A percentile compares a stretch with the other conserved stretches of the same genome.
These are phyloP conservation scores for Claviceps sp. DNA, from an alignment of 2,329 filamentous ascomycete genomes.

Conservation along the genomic window DNA sequence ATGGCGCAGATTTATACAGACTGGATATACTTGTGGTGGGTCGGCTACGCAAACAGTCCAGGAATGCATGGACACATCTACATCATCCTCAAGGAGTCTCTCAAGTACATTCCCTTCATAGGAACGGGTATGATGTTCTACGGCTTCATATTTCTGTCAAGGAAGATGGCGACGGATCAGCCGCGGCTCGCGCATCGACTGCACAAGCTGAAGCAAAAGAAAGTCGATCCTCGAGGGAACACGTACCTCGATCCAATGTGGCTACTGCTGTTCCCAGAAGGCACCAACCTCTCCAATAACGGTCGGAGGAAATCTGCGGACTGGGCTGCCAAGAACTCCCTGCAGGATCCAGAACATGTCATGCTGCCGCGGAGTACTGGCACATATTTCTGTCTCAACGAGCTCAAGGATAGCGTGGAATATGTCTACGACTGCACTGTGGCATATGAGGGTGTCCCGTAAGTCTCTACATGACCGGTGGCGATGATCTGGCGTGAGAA, in stretches of 20 bases:
- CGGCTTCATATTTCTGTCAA: constrained; percentile 83
- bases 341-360: constrained; percentile 60
- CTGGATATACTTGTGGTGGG: constrained; percentile 91
- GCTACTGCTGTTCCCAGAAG: constrained; percentile 78
- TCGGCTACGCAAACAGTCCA: constrained; percentile 65
- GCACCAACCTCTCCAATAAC: constrained; percentile 65
- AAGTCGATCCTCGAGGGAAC: constrained; percentile 38
- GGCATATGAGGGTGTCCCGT: constrained; percentile 88
- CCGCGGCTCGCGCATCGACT: constrained; percentile 63
- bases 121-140: constrained; percentile 76
- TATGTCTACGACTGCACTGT: constrained; percentile 91
- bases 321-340: constrained; percentile 65
- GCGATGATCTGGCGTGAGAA: too few relatives aligned
- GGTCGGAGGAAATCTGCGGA: constrained; percentile 55
- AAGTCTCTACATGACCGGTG: constrained; percentile 29
- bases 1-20: constrained; percentile 60
- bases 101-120: constrained; percentile 68
- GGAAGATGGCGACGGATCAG: constrained; percentile 73
- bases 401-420: constrained; percentile 60
- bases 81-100: constrained; percentile 80
- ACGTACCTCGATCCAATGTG: constrained; percentile 68
- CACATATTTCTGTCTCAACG: constrained; percentile 63
- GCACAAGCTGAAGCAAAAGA: constrained; percentile 48
- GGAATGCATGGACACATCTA: constrained; percentile 76
- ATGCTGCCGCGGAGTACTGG: constrained; percentile 72